Evolutionary conservation across 2,329 filamentous ascomycete species (phyloP), one percentile per base, ranked within the genome.

Genomic region (Ascocoryne sarcoides): DNA sequence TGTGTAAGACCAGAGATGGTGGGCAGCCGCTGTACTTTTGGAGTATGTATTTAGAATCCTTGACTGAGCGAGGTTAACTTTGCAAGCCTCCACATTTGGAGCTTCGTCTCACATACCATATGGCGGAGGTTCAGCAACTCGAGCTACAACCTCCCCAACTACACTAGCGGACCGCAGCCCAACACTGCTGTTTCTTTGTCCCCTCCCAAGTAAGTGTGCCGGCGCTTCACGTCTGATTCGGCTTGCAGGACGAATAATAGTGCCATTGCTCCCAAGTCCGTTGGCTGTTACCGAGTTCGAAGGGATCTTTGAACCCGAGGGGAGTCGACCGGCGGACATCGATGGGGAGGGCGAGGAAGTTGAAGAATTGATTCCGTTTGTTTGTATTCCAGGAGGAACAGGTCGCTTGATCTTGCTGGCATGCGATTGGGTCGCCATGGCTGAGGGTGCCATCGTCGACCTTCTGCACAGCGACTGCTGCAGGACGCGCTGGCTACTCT

Each of bases 1-100:
- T 69, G 60, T 95, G 89, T 17, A 98, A 69, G 37, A 90, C 78
- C 17, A 98, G 69, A 3, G 90, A 96, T 0, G 92, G 89, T 7
- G 81, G 76, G 37, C 71, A 71, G 55, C 73, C 77, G 30, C 68
- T 70, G 62, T 82, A 88, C 63, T 89, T 94, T 53, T 76, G 79
- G n/a, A 96, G 69, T 35, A 96, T 87, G 54, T 92, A 85, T 10
- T 73, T 65, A 45, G 81, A 76, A 20, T 79, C 83, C 59, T 82
- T 75, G 32, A 90, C 87, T 88, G n/a, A n/a, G n/a, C n/a, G n/a
- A n/a, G n/a, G n/a, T n/a, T n/a, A n/a, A n/a, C n/a, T n/a, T n/a
- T n/a, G n/a, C n/a, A n/a, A n/a, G n/a, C n/a, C n/a, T n/a, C n/a
- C n/a, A n/a, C n/a, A n/a, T n/a, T n/a, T n/a, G n/a, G n/a, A n/a